Base-by-base conservation (phyloP, 257 asterid species). In the Oldenlandia corymbosa region DNA sequence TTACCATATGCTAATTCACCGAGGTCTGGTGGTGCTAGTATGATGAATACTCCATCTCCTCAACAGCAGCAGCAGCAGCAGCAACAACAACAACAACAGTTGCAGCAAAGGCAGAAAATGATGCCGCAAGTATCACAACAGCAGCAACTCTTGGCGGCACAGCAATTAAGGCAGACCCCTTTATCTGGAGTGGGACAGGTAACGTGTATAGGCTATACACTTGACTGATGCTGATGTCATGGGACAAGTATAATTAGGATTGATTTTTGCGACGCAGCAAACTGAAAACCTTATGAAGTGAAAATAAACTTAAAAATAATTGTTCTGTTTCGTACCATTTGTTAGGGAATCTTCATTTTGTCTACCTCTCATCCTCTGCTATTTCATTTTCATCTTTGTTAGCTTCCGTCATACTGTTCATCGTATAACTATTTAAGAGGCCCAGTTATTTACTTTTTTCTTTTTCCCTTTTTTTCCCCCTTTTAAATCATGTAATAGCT, bases 41-140 rank as follows among this genome's bases (percentile, higher is more conserved):
- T 92, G 71, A 89, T 92, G 97, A 92, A 89, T 80, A 89, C 95
- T 27, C 97, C 97, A 48, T 91, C 98, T 76, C 98, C 98, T 41
- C 98, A 91, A 79, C 98, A 88, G 59, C 95, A 85, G 62, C 55
- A 66, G 28, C 92, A 80, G 48, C 91, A 80, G 24, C 90, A 74
- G 34, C 95, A 79, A 42, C 87, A 79, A 77, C 83, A 73, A 66
- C 75, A 69, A 37, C 78, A 74, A 20, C 75, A 64, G 39, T 77
- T 67, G 26, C 83, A 80, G 56, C 89, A 76, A 18, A 86, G 96
- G 85, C 96, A 88, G 78, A 92, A 87, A 87, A 83, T 92, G 75
- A 79, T 88, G 83, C n/a, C n/a, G n/a, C 96, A 88, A 72, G 67
- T 84, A 58, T 86, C 86, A 48, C 84, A 72, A 30, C 90, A 86